These are phyloP conservation scores for Candida xiaguanensis DNA, from an alignment of 805 yeast genomes.

Conservation along the genomic window DNA sequence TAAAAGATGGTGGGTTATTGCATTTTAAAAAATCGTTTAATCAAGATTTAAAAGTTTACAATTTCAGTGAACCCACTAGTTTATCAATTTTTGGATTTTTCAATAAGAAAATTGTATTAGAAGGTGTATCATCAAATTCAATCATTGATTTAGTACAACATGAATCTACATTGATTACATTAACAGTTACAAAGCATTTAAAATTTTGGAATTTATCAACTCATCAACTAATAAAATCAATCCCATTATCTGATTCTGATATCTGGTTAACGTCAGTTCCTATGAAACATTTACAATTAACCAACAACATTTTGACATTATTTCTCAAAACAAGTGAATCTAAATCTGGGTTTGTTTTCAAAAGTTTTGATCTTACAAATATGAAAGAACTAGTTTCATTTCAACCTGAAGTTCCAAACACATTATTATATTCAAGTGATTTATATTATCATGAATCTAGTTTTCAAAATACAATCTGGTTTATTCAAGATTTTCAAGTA, in stretches of 20 bases:
- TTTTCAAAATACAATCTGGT: slow-evolving; percentile 38
- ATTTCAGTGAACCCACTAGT: slow-evolving; percentile 50
- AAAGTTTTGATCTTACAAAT: slow-evolving; percentile 14
- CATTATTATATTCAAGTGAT: slow-evolving; percentile 1
- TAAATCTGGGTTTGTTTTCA: slow-evolving; percentile 19
- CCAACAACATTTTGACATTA: slow-evolving; percentile 9
- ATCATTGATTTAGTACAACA: slow-evolving; percentile 39
- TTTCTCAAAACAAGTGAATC: slow-evolving; percentile 12
- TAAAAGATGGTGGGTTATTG: slow-evolving; percentile 76
- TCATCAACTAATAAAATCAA: slow-evolving; percentile 22
- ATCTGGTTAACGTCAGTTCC: slow-evolving; percentile 29
- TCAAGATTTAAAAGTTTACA: slow-evolving; percentile 35
- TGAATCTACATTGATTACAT: slow-evolving; percentile 37
- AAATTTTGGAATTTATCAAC: slow-evolving; percentile 57
- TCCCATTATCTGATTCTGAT: slow-evolving; percentile 12
- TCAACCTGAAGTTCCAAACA: slow-evolving; percentile 15
- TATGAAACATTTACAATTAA: slow-evolving; percentile 24
- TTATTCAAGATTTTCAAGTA: slow-evolving; percentile 37
- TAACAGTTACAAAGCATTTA: slow-evolving; percentile 51
- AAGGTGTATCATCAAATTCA: slow-evolving; percentile 37
- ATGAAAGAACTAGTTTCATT: slow-evolving; percentile 8
- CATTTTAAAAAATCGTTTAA: slow-evolving; percentile 43
- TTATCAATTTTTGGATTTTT: slow-evolving; percentile 25
- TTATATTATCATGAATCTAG: slow-evolving; percentile 3
- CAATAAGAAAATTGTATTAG: slow-evolving; percentile 21